Evolutionary conservation across 345 rosid species (phyloP).

Genomic region (Eucalyptus cloeziana): DNA sequence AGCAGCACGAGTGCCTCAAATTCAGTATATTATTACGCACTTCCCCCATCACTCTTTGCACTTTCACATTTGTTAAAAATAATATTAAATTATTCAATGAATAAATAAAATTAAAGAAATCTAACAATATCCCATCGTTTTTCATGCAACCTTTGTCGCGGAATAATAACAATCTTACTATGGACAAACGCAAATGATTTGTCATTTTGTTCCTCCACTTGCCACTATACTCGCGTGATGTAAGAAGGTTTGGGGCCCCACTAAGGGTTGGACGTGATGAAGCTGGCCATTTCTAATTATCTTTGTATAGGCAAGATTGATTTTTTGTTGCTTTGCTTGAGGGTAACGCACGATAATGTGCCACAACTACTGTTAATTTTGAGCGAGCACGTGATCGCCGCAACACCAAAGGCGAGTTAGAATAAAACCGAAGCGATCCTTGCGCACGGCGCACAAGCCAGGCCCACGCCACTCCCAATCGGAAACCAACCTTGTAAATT

Average conservation of each 20-base stretch:
- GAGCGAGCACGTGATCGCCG: rapidly evolving
- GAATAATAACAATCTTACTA: too few species aligned
- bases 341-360: not conserved
- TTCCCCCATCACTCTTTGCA: not conserved
- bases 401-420: not conserved
- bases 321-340: not conserved
- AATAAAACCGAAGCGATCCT: not conserved
- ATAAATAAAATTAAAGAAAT: too few species aligned
- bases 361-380: not conserved
- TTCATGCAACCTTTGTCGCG: not conserved
- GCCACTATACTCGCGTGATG: not conserved
- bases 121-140: too few species aligned
- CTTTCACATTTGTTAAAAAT: not conserved
- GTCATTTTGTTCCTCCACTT: not conserved
- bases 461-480: too few species aligned
- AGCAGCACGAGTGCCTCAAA: not conserved
- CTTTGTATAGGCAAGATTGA: not conserved
- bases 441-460: not conserved
- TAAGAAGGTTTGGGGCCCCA: not conserved
- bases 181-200: not conserved
- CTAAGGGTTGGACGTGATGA: not conserved
- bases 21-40: not conserved
- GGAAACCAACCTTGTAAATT: too few species aligned
- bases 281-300: not conserved
- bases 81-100: too few species aligned